Conservation (phyloP, 345 rosid genomes). For the Eucalyptus polyanthemos region DNA sequence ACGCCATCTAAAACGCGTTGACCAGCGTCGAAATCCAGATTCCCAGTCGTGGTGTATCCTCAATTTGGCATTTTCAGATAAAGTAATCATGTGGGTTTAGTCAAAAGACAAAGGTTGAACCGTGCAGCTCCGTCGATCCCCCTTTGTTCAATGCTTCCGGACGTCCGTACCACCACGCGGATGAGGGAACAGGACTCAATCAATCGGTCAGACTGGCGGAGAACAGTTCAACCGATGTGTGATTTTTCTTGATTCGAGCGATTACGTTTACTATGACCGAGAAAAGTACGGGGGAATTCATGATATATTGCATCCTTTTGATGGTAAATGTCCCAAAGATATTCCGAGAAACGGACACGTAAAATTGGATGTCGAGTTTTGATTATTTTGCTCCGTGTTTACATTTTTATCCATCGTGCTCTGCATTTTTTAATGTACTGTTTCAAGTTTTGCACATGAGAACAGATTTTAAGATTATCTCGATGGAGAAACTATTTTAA, state of each 20-base stretch:
- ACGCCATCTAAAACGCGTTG: background rate
- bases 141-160: background rate
- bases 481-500: accelerated
- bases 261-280: background rate
- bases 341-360: background rate
- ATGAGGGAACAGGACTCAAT: background rate
- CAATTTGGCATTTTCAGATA: background rate
- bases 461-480: background rate
- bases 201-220: background rate
- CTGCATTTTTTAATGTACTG: background rate
- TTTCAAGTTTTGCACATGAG: background rate
- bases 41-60: background rate
- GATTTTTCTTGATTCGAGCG: background rate
- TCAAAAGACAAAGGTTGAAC: background rate
- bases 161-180: background rate
- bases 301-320: background rate
- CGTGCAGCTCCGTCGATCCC: background rate
- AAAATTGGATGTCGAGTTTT: background rate
- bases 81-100: background rate
- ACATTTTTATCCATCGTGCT: background rate
- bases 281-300: background rate
- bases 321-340: background rate
- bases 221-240: background rate
- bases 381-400: background rate
- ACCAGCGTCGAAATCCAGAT: background rate